These are phyloP conservation scores for Posidonia australis DNA, from an alignment of 106 monocot genomes.

Conservation along the genomic window DNA sequence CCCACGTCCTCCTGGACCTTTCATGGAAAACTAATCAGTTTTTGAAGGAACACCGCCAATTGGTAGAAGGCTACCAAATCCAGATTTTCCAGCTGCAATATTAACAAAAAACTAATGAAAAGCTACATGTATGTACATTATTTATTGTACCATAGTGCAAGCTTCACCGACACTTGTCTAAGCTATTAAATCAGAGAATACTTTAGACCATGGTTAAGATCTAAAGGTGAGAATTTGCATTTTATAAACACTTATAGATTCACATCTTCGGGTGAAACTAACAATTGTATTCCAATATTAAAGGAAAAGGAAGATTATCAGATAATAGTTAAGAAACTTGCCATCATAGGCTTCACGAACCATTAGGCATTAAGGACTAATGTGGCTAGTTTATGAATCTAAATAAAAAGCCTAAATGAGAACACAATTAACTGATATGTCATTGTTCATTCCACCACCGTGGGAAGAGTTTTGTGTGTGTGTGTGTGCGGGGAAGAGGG, in stretches of 20 bases:
- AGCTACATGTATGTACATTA: background rate
- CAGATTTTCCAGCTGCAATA: conserved; percentile 65
- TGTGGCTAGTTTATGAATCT: conserved; percentile 87
- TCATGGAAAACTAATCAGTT: conserved; percentile 76
- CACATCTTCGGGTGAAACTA: no score
- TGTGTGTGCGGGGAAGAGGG: no score
- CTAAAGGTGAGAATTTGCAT: background rate
- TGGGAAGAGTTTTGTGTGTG: no score
- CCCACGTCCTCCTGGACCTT: conserved; percentile 85
- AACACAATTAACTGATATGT: background rate
- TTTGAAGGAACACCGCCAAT: conserved; percentile 36
- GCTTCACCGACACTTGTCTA: background rate
- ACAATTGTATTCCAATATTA: background rate
- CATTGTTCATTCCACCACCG: no score
- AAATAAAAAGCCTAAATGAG: conserved; percentile 79
- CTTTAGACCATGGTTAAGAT: background rate
- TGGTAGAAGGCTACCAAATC: conserved; percentile 67
- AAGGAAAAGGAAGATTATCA: background rate
- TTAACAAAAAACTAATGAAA: background rate
- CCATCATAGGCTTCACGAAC: conserved; percentile 91
- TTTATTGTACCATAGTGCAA: no score
- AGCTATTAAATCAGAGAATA: background rate
- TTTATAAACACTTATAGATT: background rate
- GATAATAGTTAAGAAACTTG: conserved; percentile 3
- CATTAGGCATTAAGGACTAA: no score